Base-by-base conservation (phyloP, 768 basidiomycete genomes). In the Heimioporus sp. region DNA sequence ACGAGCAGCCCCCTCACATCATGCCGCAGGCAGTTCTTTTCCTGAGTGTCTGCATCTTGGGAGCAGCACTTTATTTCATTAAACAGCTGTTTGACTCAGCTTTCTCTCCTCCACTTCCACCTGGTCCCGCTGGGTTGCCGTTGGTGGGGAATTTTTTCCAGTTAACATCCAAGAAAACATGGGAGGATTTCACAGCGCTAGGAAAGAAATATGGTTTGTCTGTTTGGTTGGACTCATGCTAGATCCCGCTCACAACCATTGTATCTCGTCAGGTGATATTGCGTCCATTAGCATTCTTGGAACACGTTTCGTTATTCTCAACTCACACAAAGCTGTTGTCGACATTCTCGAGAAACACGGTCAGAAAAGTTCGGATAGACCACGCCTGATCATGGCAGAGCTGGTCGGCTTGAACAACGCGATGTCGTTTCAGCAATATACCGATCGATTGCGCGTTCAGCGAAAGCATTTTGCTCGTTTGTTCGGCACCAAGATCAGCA, bases 281-380 rank as follows among this genome's bases (percentile, higher is more conserved):
- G 54, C 43, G 11, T 49, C 53, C 16, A 30, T 62, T 5, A 62
- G 10, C 36, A 51, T 80, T 21, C 63, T 83, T 21, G 73, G 76
- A 20, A 74, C 75, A 48, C 71, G 76, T 10, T 73, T 80, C 60
- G 58, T 83, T 44, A 65, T 85, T 48, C 64, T 85, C 30, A 82
- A 77, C 63, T 75, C 73, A 51, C 53, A 68, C 54, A 69, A 75
- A 52, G 74, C 72, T 7, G 72, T 73, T 32, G 70, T 71, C 10
- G 79, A 77, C 47, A 64, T 85, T 19, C 67, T 85, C 24, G 81
- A 82, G 38, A 80, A 74, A 59, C 73, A 79, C 45, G 76, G 80
- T 47, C 60, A 73, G n/a, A 78, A 79, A 42, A 82, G 80, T 58
- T 81, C 81, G 13, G 28, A 62, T 24, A 55, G 65, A 47, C 55